Evolutionary conservation across 2,329 filamentous ascomycete species (phyloP), one percentile per base, ranked within the genome.

Genomic region (Calonectria multiphialidica): DNA sequence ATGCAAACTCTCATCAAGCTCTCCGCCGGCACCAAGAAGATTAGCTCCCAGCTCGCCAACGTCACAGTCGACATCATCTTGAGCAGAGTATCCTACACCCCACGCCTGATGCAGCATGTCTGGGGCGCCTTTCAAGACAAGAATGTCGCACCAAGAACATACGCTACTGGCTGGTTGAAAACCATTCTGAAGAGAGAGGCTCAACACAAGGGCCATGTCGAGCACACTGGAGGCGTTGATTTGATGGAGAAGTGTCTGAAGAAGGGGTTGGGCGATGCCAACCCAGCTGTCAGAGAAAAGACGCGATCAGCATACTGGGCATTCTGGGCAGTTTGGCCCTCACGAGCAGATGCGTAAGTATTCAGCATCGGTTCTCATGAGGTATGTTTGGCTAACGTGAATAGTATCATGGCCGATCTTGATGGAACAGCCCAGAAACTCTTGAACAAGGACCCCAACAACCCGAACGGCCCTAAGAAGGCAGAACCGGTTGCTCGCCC

Each of bases 1-100:
- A 91, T 98, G 84, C 95, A 98, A 80, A 93, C 91, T 33, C 91
- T 98, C 78, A 92, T 98, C 85, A 98, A 98, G 84, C 90, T 98
- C 74, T 96, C 93, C 76, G 95, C 93, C 12, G 93, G 92, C 28
- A 97, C 96, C 59, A 99, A 99, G 84, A 98, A 97, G 83, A 98
- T 99, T 77, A 92, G 91, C 70, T 95, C 95, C 0, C 93, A 98
- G 79, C 93, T 94, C 75, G 96, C 94, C 65, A 96, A 97, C 80
- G 83, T 87, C 18, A 95, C 94, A 0, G 92, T 98, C n/a, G 93
- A 97, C 76, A 91, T 89, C 23, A 92, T 99, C 65, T 90, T 98
- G 74, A 90, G 91, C 74, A 92, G 93, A 77, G 93, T 93, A 35
- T 93, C 95, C 0, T 98, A 96, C 84, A 96, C 90, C 73, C 87